Evolutionary conservation across 108 stramenopile species (phyloP).

Genomic region (Pseudonitzschia pungens): DNA sequence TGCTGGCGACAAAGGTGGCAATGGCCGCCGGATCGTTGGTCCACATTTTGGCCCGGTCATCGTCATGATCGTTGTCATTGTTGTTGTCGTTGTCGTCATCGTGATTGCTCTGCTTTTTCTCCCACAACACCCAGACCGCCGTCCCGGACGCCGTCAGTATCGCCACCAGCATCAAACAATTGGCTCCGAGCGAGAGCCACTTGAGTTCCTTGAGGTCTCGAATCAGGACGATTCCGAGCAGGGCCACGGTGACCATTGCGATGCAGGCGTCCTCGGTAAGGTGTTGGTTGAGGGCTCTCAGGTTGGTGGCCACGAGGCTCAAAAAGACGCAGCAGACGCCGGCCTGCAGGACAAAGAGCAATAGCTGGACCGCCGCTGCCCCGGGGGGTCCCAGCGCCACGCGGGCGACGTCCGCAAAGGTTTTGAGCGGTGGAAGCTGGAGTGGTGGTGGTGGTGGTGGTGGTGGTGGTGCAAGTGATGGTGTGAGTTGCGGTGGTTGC

Average conservation of each 20-base stretch:
- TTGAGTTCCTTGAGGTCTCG: slow-evolving; percentile 27
- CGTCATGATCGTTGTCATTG: neutral
- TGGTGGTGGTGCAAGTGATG: neutral
- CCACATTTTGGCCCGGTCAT: neutral
- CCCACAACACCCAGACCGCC: slow-evolving; percentile 3
- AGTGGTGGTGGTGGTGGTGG: neutral
- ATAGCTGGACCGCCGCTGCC: slow-evolving; percentile 20
- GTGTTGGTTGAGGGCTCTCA: slow-evolving; percentile 11
- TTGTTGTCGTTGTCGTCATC: neutral
- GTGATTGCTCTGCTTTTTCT: neutral
- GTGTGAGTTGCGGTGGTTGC: neutral
- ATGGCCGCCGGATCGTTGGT: slow-evolving; percentile 19
- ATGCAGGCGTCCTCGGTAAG: neutral
- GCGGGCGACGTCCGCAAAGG: slow-evolving; percentile 45
- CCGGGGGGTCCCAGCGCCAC: slow-evolving; percentile 24
- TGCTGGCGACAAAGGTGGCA: slow-evolving; percentile 29
- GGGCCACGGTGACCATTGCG: slow-evolving; percentile 9
- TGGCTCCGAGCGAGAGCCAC: slow-evolving; percentile 36
- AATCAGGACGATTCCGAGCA: slow-evolving; percentile 24
- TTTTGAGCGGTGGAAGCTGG: neutral
- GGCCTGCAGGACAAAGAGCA: slow-evolving; percentile 37
- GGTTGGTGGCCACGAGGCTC: slow-evolving; percentile 36
- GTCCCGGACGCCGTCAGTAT: slow-evolving; percentile 30
- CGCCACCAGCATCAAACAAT: slow-evolving; percentile 37
- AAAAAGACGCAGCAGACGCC: slow-evolving; percentile 54